Evolutionary conservation across 2,329 filamentous ascomycete species (phyloP).

Genomic region (Cercospora janseana): DNA sequence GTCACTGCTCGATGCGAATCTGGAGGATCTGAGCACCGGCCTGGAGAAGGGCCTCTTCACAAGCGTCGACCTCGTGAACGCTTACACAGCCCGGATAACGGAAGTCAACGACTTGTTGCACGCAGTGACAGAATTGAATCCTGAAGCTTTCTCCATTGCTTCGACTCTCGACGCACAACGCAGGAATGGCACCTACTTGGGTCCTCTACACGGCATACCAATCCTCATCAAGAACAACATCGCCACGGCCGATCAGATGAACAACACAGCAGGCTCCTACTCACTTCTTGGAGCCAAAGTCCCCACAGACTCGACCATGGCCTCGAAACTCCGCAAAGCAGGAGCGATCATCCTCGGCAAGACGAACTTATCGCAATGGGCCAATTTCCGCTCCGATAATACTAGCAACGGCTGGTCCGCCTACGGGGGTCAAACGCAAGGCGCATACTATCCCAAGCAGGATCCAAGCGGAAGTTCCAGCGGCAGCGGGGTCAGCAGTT

Average conservation of each 20-base stretch:
- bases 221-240: constrained; percentile 68
- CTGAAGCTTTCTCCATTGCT: constrained; percentile 54
- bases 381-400: constrained; percentile 59
- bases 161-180: constrained; percentile 50
- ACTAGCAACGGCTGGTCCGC: constrained; percentile 64
- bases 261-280: constrained; percentile 64
- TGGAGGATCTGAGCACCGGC: constrained; percentile 52
- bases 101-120: constrained; percentile 55
- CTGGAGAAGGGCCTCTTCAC: constrained; percentile 53
- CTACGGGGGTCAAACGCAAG: constrained; percentile 61
- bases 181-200: constrained; percentile 46
- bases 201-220: constrained; percentile 63
- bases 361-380: constrained; percentile 64
- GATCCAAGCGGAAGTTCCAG: constrained; percentile 62
- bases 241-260: constrained; percentile 61
- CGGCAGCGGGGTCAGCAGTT: constrained; percentile 60
- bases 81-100: constrained; percentile 52
- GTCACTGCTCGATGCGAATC: constrained; percentile 51
- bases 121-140: constrained; percentile 56
- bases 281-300: constrained; percentile 60
- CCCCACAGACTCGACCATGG: constrained; percentile 58
- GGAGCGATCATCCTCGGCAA: constrained; percentile 67
- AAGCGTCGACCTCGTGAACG: constrained; percentile 58
- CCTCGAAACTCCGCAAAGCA: constrained; percentile 57
- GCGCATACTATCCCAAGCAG: constrained; percentile 60